Evolutionary conservation across 306 rosid genomes (phyloP).

Genomic region (Rubus parviflorus): DNA sequence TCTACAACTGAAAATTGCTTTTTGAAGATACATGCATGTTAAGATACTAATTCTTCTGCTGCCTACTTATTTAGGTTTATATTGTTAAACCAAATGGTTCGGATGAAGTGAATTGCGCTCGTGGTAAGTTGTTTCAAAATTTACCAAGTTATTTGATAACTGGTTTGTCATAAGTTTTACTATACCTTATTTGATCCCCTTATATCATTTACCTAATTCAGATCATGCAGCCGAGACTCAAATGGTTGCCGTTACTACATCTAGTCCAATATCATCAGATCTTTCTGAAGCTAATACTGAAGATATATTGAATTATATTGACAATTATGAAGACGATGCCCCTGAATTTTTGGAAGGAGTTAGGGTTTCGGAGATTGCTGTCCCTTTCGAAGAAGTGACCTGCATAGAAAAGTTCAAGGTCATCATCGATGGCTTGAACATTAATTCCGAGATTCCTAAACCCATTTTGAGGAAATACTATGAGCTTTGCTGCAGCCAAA

Average conservation of each 20-base stretch:
- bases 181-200: background rate
- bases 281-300: no score
- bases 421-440: constrained; percentile 37
- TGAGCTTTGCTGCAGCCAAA: constrained; percentile 51
- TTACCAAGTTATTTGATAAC: background rate
- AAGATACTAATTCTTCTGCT: background rate
- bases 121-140: constrained; percentile 1
- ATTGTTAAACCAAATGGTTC: constrained; percentile 37
- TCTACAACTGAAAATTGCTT: background rate
- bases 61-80: constrained; percentile 42
- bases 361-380: constrained; percentile 26
- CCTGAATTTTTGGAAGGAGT: constrained; percentile 28
- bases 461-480: constrained; percentile 39
- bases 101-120: constrained; percentile 42
- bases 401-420: constrained; percentile 41
- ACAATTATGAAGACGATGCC: background rate
- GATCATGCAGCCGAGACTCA: background rate
- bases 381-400: constrained; percentile 36
- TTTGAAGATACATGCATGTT: background rate
- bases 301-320: background rate
- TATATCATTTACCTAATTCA: background rate
- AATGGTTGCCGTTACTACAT: background rate
- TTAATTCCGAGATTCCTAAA: constrained; percentile 44
- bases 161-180: background rate
- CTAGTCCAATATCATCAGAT: background rate